Evolutionary conservation across 352 stramenopile genomes (phyloP).

Genomic region (Globisporangium alternatum): DNA sequence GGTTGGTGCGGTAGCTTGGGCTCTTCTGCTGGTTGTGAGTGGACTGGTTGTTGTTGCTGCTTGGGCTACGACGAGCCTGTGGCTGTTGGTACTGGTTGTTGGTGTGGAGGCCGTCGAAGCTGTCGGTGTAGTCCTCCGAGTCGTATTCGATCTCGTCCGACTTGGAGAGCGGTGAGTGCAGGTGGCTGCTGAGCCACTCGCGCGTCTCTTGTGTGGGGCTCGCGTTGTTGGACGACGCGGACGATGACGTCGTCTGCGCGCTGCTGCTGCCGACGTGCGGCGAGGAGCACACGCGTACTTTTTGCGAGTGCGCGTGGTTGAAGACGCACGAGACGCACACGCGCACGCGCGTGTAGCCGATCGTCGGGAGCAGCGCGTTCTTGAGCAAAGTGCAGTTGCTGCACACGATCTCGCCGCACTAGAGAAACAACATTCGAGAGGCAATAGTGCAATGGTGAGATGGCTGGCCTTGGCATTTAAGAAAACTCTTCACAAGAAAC

Average conservation of each 20-base stretch:
- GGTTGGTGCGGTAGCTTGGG: conserved; percentile 19
- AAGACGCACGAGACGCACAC: conserved; percentile 82
- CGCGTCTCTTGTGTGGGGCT: conserved; percentile 34
- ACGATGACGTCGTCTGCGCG: conserved; percentile 20
- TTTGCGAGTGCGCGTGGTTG: conserved; percentile 30
- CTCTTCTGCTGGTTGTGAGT: conserved; percentile 6
- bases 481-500: background rate
- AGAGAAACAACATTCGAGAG: background rate
- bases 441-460: background rate
- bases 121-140: conserved; percentile 25
- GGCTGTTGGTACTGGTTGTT: conserved; percentile 24
- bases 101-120: conserved; percentile 12
- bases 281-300: conserved; percentile 1
- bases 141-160: conserved; percentile 41
- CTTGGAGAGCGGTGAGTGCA: conserved; percentile 57
- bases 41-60: conserved; percentile 19
- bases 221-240: conserved; percentile 9
- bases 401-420: conserved; percentile 83
- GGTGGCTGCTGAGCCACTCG: conserved; percentile 54
- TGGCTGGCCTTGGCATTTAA: background rate
- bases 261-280: background rate
- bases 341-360: conserved; percentile 62
- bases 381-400: conserved; percentile 79
- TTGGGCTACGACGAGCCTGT: conserved; percentile 11
- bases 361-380: conserved; percentile 47